Evolutionary conservation across 2,329 filamentous ascomycete species (phyloP), one percentile per base, ranked within the genome.

Genomic region (Chrysosporium queenslandicum): DNA sequence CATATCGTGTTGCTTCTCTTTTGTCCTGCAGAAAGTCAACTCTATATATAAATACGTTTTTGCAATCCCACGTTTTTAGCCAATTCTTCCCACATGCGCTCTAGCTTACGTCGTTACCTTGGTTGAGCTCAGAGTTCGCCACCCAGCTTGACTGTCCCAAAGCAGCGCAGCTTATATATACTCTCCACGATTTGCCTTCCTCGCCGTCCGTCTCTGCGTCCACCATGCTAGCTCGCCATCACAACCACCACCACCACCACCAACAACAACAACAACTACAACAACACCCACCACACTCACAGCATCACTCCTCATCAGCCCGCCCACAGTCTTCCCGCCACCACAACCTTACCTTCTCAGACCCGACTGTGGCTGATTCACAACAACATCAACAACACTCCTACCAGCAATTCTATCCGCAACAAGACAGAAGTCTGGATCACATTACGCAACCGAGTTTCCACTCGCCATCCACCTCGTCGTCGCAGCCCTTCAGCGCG

Each of bases 71-170:
- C 45, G 30, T 47, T 47, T 23, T 46, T 21, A 14, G 6, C 20
- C 8, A 11, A n/a, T 46, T 20, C 12, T 18, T 49, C 16, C 34
- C 46, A 49, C 46, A 49, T 49, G 46, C 46, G 8, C 20, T 46
- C 29, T 49, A 49, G 23, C 6, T 40, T 40, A 21, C 46, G 43
- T 36, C 43, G 43, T 30, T 29, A 49, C 46, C 46, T 40, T 49
- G 46, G 46, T 47, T 36, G 43, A 36, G 29, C 49, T 29, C 25
- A 21, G 11, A 45, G 32, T 42, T 53, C 50, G 45, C 51, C 37
- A 32, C 37, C 18, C 27, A 11, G 14, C 41, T 34, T 23, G n/a
- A 37, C 32, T n/a, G 3, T 9, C 7, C 32, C 7, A 40, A 25
- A 48, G 37, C 36, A 21, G 39, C 36, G 20, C 41, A 53, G 23